A percentile compares a stretch with the other conserved stretches of the same genome.
Evolutionary conservation across 192 early-diverging fungal species (phyloP).

Genomic region (Ambispora gerdemannii): DNA sequence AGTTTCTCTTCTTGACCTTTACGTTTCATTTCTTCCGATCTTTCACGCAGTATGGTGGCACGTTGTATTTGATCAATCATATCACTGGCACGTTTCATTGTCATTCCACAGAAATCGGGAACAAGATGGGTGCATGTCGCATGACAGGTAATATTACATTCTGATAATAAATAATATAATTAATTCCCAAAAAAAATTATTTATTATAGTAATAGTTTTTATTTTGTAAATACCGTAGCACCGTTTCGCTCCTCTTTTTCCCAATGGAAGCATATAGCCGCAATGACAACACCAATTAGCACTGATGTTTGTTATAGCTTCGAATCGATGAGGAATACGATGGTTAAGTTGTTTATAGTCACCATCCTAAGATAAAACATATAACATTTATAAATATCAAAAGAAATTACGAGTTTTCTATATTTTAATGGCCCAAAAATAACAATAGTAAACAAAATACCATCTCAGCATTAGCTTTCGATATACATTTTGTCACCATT

Average conservation of each 20-base stretch:
- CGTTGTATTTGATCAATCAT: slow-evolving; percentile 83
- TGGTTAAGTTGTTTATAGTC: slow-evolving; percentile 80
- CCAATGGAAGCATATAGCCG: slow-evolving; percentile 91
- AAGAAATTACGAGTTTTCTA: slow-evolving; percentile 3
- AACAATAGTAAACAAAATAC: slow-evolving; percentile 30
- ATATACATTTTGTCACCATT: slow-evolving; percentile 89
- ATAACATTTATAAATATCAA: neutral
- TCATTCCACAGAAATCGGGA: slow-evolving; percentile 91
- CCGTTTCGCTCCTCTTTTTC: slow-evolving; percentile 57
- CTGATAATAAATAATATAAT: slow-evolving; percentile 35
- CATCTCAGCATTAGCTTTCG: slow-evolving; percentile 57
- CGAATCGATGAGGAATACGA: slow-evolving; percentile 95
- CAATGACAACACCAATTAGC: slow-evolving; percentile 98
- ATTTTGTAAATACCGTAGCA: slow-evolving; percentile 44
- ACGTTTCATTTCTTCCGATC: slow-evolving; percentile 39
- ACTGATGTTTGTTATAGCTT: slow-evolving; percentile 74
- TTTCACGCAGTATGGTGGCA: slow-evolving; percentile 34
- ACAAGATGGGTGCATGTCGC: slow-evolving; percentile 79
- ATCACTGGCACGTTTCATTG: slow-evolving; percentile 80
- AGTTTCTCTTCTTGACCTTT: slow-evolving; percentile 42
- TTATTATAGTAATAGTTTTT: neutral
- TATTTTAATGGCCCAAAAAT: neutral
- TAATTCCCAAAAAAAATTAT: neutral
- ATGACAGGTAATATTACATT: slow-evolving; percentile 84
- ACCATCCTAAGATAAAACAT: slow-evolving; percentile 40